Evolutionary conservation across 164 flowering plant species (phyloP), one percentile per base, ranked within the genome.

Genomic region (Magnolia sinica): DNA sequence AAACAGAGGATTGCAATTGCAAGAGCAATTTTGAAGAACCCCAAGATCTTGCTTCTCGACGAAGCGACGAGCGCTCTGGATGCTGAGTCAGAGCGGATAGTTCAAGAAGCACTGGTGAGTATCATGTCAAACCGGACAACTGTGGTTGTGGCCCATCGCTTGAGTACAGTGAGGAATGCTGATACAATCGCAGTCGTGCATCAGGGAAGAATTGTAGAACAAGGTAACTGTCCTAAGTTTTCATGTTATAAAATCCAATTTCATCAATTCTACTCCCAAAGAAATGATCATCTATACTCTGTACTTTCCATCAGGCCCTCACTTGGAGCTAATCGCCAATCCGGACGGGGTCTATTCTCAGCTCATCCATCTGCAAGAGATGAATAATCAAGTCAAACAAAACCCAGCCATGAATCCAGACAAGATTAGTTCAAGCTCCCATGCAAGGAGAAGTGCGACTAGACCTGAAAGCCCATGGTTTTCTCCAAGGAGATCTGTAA

Each of bases 51-150:
- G 19, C 91, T 91, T 16, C 95, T 91, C 72, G 92, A 91, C 77
- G 94, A 91, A 75, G 92, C 92, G 18, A 91, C 94, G n/a, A 91
- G 92, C 73, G 94, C 94, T 0, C 72, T 91, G 29, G 93, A 90
- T 80, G 83, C 89, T 0, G 88, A 87, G 67, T 90, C 96, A 14
- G 96, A 90, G 65, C 80, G 88, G 0, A 68, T 85, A 16, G 92
- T 90, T 8, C 92, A 91, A 75, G 88, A 89, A 69, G 96, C 96
- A 20, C 76, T 91, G 1, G 85, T 31, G 0, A 85, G 83, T 4
- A 79, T 88, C 19, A 89, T 89, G 92, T 1, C 71, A 16, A 84
- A 87, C 51, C 37, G 94, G 70, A 90, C 94, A 52, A 91, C 92
- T 9, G 71, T 92, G 0, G 87, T 90, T 31, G 91, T 92, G 50